Evolutionary conservation across 768 basidiomycete species (phyloP).

Genomic region (Coprinopsis sp.): DNA sequence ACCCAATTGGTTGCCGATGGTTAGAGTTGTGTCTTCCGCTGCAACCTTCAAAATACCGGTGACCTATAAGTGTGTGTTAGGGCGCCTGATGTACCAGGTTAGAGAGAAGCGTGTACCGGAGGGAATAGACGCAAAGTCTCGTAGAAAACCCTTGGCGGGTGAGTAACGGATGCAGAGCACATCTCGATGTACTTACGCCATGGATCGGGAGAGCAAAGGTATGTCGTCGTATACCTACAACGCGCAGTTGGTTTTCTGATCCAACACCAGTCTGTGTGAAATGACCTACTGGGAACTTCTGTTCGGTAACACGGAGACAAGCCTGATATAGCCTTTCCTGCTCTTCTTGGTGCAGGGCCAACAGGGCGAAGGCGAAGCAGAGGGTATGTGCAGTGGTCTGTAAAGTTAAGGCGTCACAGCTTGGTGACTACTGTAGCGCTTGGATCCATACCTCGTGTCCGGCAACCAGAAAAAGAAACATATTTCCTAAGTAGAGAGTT

Average conservation of each 20-base stretch:
- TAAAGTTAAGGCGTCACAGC: background rate
- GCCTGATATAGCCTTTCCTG: constrained; percentile 41
- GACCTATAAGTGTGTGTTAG: constrained; percentile 2
- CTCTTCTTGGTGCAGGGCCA: constrained; percentile 41
- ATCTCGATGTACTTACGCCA: constrained; percentile 21
- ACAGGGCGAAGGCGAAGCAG: constrained; percentile 34
- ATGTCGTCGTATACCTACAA: constrained; percentile 29
- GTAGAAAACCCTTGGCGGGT: constrained; percentile 30
- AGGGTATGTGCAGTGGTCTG: constrained; percentile 38
- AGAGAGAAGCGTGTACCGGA: constrained; percentile 21
- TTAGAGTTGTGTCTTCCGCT: constrained; percentile 12
- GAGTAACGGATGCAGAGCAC: background rate
- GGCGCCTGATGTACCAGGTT: background rate
- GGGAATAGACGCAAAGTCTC: constrained; percentile 41
- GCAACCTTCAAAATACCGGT: constrained; percentile 5
- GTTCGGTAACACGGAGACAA: constrained; percentile 22
- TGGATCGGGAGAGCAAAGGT: constrained; percentile 23
- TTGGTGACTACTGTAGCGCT: background rate
- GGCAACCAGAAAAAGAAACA: constrained; percentile 47
- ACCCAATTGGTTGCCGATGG: constrained; percentile 1
- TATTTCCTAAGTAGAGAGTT: constrained; percentile 23
- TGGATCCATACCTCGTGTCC: constrained; percentile 48
- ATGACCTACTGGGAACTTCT: constrained; percentile 22
- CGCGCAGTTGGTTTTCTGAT: background rate
- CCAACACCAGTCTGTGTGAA: background rate